A percentile compares a stretch with the other conserved stretches of the same genome.
Conservation (phyloP, 2,329 filamentous ascomycete species). For the Pseudogymnoascus sp. region DNA sequence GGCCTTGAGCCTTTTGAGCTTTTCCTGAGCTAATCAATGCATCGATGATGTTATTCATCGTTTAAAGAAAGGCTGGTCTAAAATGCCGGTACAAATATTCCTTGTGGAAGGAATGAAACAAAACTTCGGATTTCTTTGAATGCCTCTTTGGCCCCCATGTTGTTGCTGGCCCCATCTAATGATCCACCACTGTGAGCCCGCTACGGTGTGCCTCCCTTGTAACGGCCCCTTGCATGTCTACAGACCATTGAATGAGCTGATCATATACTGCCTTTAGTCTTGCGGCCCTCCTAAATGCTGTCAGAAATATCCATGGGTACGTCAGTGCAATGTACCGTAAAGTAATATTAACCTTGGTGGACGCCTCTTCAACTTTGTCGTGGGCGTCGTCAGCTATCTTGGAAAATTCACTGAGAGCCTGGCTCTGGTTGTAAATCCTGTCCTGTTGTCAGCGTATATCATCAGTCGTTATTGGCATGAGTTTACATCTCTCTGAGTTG, state of each 20-base stretch:
- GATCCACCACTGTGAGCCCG: neutral
- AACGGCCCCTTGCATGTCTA: neutral
- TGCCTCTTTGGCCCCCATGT: neutral
- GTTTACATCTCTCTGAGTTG: neutral
- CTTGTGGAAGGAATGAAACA: neutral
- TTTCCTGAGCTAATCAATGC: slow-evolving; percentile 8
- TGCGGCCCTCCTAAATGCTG: neutral
- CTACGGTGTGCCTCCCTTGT: neutral
- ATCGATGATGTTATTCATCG: neutral
- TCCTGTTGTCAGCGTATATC: neutral
- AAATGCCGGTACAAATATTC: neutral
- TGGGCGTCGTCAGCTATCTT: neutral
- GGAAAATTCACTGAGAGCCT: neutral
- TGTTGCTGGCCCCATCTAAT: neutral
- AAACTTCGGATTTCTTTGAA: neutral
- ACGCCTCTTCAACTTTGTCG: neutral
- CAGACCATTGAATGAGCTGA: neutral
- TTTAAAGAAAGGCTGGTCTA: neutral
- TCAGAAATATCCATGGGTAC: neutral
- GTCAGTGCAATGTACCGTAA: neutral
- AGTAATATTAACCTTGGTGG: neutral
- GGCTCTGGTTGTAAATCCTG: neutral
- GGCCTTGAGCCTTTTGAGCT: slow-evolving; percentile 11
- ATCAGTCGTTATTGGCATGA: neutral
- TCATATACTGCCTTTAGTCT: neutral